Conservation (phyloP, 345 rosid genomes). For the Dimocarpus longan region DNA sequence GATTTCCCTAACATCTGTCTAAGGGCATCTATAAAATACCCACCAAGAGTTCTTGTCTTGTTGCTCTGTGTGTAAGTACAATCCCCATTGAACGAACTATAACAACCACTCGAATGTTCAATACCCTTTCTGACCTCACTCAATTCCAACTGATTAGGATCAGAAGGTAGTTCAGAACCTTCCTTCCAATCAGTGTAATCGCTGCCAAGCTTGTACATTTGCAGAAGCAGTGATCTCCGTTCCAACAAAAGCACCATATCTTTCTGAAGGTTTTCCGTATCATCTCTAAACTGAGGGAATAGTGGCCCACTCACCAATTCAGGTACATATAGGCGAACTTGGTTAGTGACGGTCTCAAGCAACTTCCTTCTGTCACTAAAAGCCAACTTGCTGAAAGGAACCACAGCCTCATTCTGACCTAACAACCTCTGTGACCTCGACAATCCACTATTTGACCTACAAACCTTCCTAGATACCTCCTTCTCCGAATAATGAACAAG, state of each 20-base stretch:
- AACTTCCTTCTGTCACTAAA: conserved; percentile 76
- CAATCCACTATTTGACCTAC: conserved; percentile 43
- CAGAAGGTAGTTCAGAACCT: conserved; percentile 34
- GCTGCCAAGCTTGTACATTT: conserved; percentile 45
- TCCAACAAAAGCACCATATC: conserved; percentile 48
- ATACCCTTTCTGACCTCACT: conserved; percentile 47
- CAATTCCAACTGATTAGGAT: conserved; percentile 47
- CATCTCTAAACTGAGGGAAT: conserved; percentile 57
- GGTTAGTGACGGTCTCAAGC: conserved; percentile 57
- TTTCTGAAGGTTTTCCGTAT: conserved; percentile 41
- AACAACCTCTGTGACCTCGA: conserved; percentile 33
- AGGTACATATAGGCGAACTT: conserved; percentile 46
- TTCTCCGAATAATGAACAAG: conserved; percentile 37
- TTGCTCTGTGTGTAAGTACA: conserved; percentile 34
- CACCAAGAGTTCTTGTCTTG: conserved; percentile 50
- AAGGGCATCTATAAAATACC: conserved; percentile 51
- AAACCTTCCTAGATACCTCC: conserved; percentile 33
- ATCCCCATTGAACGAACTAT: conserved; percentile 32
- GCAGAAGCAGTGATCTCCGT: conserved; percentile 64
- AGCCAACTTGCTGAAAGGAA: conserved; percentile 61
- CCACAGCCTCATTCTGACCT: conserved; percentile 35
- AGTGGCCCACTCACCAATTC: conserved; percentile 47
- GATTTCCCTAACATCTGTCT: conserved; percentile 64
- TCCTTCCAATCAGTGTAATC: conserved; percentile 44
- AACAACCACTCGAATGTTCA: conserved; percentile 32